Base-by-base conservation (phyloP, 1,284 basidiomycete species). In the Boletus austroedulis region DNA sequence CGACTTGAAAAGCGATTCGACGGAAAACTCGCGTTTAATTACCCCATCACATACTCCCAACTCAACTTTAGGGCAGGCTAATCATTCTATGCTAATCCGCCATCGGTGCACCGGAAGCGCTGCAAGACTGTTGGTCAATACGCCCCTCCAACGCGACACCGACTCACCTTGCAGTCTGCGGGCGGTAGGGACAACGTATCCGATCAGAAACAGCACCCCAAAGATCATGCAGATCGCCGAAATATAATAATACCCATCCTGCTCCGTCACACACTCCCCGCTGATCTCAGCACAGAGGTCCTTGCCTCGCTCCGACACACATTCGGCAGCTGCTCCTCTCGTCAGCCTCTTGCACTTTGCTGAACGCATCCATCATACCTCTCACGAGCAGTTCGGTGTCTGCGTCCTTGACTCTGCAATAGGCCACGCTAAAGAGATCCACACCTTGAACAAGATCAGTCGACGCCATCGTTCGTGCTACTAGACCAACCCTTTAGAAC, bases 221-320 rank as follows among this genome's bases (percentile, higher is more conserved):
- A 95, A 76, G 7, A 76, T 71, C 60, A 98, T 80, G 75, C 95
- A 98, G 23, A 94, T 71, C 9, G 77, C 84, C 24, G 89, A 91
- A 56, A 96, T 87, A 63, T 87, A 84, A 74, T 95, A 99, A 75
- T 97, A 99, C 2, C 97, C 96, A 72, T 99, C 97, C 31, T 84
- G 82, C 69, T 92, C 84, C 1, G 89, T 92, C 50, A 89, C 75
- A 74, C 97, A 99, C 48, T 80, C 75, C 1, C 97, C 96, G 14
- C 84, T 87, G 29, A 92, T 78, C 2, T 87, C 83, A 11, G 80
- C 77, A 74, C 97, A 99, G 3, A 81, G 76, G 2, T 83, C 79
- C 70, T 94, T 96, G 26, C 95, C 97, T 52, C 87, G 84, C 23
- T 97, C 95, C 14, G 92, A 91, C 28, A 94, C 89, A 73, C 95